phyloP scores from a whole-genome alignment of 495 filamentous ascomycete species.

The Parmelia sp. region DNA sequence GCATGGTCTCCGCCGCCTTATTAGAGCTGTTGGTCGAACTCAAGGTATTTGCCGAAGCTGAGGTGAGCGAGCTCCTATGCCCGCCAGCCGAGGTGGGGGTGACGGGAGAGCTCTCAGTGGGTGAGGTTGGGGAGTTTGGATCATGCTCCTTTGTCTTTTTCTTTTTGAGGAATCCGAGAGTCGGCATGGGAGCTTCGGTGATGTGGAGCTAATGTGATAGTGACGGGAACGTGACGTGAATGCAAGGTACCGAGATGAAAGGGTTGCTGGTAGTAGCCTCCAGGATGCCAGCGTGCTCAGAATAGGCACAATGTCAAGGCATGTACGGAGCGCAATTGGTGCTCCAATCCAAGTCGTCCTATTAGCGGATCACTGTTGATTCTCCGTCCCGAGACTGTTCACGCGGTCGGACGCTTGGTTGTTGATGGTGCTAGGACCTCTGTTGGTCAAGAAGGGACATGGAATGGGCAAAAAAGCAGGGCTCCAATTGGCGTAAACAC shows the following conservation, averaged over 20 bases:
- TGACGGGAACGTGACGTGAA: conserved; percentile 14
- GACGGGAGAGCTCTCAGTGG: conserved; percentile 48
- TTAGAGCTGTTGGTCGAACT: conserved; percentile 32
- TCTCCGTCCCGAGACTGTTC: conserved; percentile 5
- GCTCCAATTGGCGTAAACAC: background rate
- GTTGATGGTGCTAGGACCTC: conserved; percentile 19
- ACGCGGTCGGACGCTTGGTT: conserved; percentile 17
- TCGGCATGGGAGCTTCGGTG: conserved; percentile 26
- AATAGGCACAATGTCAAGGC: conserved; percentile 13
- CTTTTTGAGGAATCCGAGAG: conserved; percentile 82
- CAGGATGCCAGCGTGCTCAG: conserved; percentile 13
- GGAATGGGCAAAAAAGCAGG: conserved; percentile 1
- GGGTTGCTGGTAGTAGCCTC: conserved; percentile 8
- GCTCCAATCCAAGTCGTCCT: conserved; percentile 13
- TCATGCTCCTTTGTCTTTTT: conserved; percentile 83
- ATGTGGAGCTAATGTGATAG: conserved; percentile 9
- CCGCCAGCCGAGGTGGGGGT: conserved; percentile 32
- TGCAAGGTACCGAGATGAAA: conserved; percentile 15
- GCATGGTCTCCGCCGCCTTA: conserved; percentile 22
- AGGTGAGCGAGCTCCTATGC: conserved; percentile 32
- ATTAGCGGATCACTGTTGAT: conserved; percentile 16
- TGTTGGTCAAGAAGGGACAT: conserved; percentile 16
- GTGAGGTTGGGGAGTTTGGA: conserved; percentile 56
- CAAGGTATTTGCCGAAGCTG: conserved; percentile 35
- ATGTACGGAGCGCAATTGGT: conserved; percentile 18